phyloP scores from a whole-genome alignment of 78 protist species.

The Corallochytrium limacisporum region DNA sequence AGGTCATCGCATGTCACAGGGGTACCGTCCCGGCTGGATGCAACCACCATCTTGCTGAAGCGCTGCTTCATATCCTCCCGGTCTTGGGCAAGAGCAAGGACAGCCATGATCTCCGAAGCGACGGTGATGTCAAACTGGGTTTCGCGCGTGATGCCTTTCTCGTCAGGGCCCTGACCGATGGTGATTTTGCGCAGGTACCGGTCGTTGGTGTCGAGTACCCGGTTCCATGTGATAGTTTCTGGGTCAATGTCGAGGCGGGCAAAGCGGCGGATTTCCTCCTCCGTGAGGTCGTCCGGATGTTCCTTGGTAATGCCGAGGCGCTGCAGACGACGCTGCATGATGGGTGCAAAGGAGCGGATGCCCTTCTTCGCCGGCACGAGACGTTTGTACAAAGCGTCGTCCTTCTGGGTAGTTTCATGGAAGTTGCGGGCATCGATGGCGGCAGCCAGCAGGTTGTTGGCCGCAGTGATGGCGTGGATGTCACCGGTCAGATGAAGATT shows the following conservation, averaged over 20 bases:
- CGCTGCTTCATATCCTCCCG: constrained; percentile 50
- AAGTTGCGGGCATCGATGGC: constrained; percentile 88
- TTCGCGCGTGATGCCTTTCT: constrained; percentile 46
- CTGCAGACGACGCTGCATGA: constrained; percentile 62
- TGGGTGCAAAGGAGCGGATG: constrained; percentile 33
- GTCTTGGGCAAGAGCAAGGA: constrained; percentile 67
- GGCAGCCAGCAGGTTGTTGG: constrained; percentile 91
- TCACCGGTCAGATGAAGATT: constrained; percentile 93
- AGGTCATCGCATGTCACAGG: constrained; percentile 88
- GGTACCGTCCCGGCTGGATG: constrained; percentile 27
- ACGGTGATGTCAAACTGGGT: constrained; percentile 90
- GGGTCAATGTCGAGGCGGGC: constrained; percentile 86
- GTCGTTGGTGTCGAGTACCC: constrained; percentile 82
- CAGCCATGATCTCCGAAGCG: constrained; percentile 95
- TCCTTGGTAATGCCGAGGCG: constrained; percentile 71
- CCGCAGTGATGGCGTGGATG: constrained; percentile 96
- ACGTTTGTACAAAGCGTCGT: constrained; percentile 50
- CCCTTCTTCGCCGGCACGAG: constrained; percentile 53
- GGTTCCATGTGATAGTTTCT: constrained; percentile 83
- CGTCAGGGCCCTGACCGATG: constrained; percentile 75
- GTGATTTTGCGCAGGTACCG: constrained; percentile 82
- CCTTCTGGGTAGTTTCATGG: constrained; percentile 78
- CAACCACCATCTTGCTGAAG: constrained; percentile 14
- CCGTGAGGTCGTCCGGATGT: constrained; percentile 58
- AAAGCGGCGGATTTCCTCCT: constrained; percentile 54